These are phyloP conservation scores for Diaporthe eres DNA, from an alignment of 2,329 filamentous ascomycete genomes.

Conservation along the genomic window DNA sequence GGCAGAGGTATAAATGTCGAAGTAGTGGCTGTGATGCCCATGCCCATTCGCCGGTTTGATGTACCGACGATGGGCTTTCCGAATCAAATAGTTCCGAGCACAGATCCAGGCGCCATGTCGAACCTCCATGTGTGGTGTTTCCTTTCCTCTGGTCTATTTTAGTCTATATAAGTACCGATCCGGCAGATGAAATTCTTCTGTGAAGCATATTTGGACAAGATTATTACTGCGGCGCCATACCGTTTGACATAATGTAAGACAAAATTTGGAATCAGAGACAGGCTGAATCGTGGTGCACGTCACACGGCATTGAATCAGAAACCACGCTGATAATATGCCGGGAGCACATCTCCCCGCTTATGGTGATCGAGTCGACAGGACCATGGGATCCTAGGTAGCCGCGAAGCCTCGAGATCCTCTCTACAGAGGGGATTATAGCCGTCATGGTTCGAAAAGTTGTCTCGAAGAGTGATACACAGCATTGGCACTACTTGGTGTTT, in stretches of 20 bases:
- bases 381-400: neutral
- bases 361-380: neutral
- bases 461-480: neutral
- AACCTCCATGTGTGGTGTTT: neutral
- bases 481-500: neutral
- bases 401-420: neutral
- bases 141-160: neutral
- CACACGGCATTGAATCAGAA: neutral
- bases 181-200: neutral
- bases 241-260: neutral
- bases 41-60: too few species aligned
- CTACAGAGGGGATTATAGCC: neutral
- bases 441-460: neutral
- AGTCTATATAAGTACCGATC: neutral
- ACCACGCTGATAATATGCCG: neutral
- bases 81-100: neutral
- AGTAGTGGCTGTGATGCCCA: too few species aligned
- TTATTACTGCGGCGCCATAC: neutral
- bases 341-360: neutral
- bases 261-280: neutral
- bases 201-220: neutral
- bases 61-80: too few species aligned
- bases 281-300: neutral
- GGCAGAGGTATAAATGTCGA: neutral
- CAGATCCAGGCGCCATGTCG: neutral